Conservation (phyloP, 306 rosid genomes). For the Pterocarpus macrocarpus region DNA sequence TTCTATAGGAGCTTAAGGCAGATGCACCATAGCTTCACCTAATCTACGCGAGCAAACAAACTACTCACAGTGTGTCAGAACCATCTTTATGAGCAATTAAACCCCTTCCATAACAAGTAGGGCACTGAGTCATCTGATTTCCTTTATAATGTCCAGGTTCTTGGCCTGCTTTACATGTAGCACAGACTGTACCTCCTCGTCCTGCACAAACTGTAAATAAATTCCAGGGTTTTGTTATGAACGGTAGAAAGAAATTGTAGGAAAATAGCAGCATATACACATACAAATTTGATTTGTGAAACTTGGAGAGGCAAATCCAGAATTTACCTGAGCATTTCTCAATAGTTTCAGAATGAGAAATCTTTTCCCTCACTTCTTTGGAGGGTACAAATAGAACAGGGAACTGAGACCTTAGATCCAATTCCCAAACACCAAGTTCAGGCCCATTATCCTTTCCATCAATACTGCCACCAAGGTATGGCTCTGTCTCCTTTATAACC, state of each 20-base stretch:
- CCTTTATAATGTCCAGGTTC: conserved; percentile 86
- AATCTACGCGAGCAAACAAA: conserved; percentile 19
- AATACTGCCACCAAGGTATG: conserved; percentile 62
- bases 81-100: conserved; percentile 97
- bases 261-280: conserved; percentile 1
- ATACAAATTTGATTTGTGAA: conserved; percentile 8
- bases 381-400: conserved; percentile 75
- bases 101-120: conserved; percentile 91
- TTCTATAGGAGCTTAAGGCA: conserved; percentile 5
- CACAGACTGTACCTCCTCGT: conserved; percentile 70
- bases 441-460: conserved; percentile 87
- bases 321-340: conserved; percentile 84
- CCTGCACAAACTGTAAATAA: conserved; percentile 78
- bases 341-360: conserved; percentile 85
- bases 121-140: conserved; percentile 80
- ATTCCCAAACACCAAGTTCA: conserved; percentile 88
- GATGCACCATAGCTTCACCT: background rate
- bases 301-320: conserved; percentile 34
- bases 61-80: conserved; percentile 84
- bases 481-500: conserved; percentile 69
- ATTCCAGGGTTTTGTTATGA: conserved; percentile 37
- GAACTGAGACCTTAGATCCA: conserved; percentile 88
- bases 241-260: conserved; percentile 8
- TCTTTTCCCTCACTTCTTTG: conserved; percentile 71
- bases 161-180: conserved; percentile 71